phyloP scores from a whole-genome alignment of 1,284 basidiomycete genomes.

The Exobasidium cylindrosporum region DNA sequence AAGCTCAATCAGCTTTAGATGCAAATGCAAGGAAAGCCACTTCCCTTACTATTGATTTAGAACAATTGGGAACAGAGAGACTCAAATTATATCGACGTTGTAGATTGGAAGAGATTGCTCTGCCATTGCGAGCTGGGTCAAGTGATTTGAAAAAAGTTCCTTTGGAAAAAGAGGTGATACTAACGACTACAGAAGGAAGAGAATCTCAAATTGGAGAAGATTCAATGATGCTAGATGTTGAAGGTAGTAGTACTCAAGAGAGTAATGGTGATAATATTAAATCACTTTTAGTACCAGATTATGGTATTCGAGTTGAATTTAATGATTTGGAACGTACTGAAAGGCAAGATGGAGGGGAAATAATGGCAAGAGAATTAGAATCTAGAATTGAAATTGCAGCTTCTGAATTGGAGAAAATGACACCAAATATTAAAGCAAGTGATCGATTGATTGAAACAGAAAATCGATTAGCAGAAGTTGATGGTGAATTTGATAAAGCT shows the following conservation, averaged over 20 bases:
- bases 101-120: conserved; percentile 82
- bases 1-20: conserved; percentile 68
- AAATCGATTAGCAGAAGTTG: conserved; percentile 61
- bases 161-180: conserved; percentile 63
- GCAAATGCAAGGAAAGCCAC: conserved; percentile 85
- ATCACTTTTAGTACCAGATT: conserved; percentile 73
- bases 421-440: conserved; percentile 90
- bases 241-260: conserved; percentile 57
- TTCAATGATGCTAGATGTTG: conserved; percentile 60
- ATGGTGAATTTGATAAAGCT: conserved; percentile 62
- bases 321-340: conserved; percentile 74
- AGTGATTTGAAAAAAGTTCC: conserved; percentile 72
- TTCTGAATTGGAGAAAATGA: conserved; percentile 82
- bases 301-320: conserved; percentile 88
- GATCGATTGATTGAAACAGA: conserved; percentile 94
- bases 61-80: conserved; percentile 79
- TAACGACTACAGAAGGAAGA: conserved; percentile 63
- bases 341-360: conserved; percentile 69
- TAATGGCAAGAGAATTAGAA: conserved; percentile 72
- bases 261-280: conserved; percentile 66
- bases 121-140: conserved; percentile 74
- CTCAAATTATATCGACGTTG: conserved; percentile 85
- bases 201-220: conserved; percentile 61
- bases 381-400: conserved; percentile 39
- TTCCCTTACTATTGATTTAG: conserved; percentile 64